Evolutionary conservation across 2,329 filamentous ascomycete genomes (phyloP), one percentile per base, ranked within the genome.

Genomic region (Arthrinium puccinioides): DNA sequence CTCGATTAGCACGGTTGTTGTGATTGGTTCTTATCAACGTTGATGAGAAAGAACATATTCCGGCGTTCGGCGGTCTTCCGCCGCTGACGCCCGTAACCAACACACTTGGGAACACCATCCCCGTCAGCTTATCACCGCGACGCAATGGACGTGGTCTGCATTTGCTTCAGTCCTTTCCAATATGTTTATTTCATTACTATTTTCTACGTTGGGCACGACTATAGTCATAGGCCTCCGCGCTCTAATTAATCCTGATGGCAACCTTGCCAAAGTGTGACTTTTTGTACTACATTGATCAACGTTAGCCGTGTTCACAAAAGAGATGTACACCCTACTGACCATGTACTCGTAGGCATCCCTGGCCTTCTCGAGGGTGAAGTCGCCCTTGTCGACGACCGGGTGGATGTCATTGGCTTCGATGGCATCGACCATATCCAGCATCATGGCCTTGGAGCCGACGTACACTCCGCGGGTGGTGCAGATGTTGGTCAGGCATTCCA

Each of bases 251-350:
- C 50, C 67, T 66, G 45, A 78, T 69, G 3, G 57, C 58, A 29
- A 78, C 46, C 55, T 79, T 78, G 34, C 74, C 73, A 38, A 76
- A 65, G 49, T 79, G 73, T 45, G 67, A 69, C 52, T 73, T 60
- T 18, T 56, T 64, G 66, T 64, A 64, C 61, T 63, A 21, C 32
- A 32, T 37, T 14, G 20, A 33, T 6, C 28, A n/a, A 13, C 13
- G 14, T 21, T 14, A 40, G 37, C 23, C 41, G 35, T 21, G 20
- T 41, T 35, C 40, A 36, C 31, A 44, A 27, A 9, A 5, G 18
- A 11, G 11, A 21, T n/a, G 7, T 30, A 27, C 6, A 5, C 9
- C 23, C 23, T 18, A 47, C 59, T 46, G 41, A 62, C 71, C 64
- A 74, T 67, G 42, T 76, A 70, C 38, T 74, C 56, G 50, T 73